A percentile compares a stretch with the other conserved stretches of the same genome.
These are phyloP conservation scores for Monoraphidium neglectum DNA, from an alignment of 139 green algal species.

Conservation along the genomic window DNA sequence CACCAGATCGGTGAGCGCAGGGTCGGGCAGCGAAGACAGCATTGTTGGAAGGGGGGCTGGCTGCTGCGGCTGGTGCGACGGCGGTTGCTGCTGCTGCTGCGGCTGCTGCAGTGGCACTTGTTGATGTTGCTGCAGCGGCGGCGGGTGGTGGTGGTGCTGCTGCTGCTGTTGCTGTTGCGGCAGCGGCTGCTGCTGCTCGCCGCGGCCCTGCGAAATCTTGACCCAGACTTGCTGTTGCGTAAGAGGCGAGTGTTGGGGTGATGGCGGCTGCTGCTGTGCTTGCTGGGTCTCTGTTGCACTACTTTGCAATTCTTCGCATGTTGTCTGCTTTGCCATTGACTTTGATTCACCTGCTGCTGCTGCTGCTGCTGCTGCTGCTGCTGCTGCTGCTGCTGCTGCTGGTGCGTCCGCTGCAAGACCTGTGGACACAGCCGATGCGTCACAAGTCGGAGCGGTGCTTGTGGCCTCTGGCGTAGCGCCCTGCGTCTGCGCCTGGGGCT, in stretches of 20 bases:
- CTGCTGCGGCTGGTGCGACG: neutral
- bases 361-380: neutral
- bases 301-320: neutral
- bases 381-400: neutral
- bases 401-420: neutral
- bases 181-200: too few relatives aligned
- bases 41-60: slow-evolving; percentile 21
- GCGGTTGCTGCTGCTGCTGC: neutral
- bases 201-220: too few relatives aligned
- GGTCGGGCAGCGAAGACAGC: neutral
- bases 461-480: neutral
- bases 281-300: neutral
- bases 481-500: neutral
- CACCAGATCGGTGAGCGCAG: slow-evolving; percentile 9
- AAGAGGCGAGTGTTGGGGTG: neutral
- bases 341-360: slow-evolving; percentile 3
- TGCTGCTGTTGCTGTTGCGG: neutral
- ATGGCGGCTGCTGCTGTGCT: neutral
- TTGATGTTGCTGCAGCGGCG: neutral
- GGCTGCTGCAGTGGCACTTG: neutral
- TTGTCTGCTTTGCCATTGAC: neutral
- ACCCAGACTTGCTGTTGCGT: neutral
- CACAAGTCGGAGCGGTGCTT: neutral
- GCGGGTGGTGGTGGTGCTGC: neutral
- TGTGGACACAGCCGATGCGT: neutral